Evolutionary conservation across 2,329 filamentous ascomycete genomes (phyloP).

Genomic region (Fulvia fulva): DNA sequence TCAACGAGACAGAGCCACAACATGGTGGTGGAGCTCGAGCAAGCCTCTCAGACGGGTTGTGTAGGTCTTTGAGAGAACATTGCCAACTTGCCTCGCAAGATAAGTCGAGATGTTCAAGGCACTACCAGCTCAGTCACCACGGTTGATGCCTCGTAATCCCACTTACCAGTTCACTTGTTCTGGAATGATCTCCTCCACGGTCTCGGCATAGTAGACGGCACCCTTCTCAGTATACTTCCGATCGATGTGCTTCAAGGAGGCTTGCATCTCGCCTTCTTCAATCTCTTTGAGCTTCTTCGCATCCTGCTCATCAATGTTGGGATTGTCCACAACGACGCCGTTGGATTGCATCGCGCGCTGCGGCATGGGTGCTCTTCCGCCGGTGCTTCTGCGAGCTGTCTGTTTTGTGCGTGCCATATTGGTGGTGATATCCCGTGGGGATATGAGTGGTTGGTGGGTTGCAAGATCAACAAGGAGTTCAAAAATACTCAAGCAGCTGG

Average conservation of each 20-base stretch:
- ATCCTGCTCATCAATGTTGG: slow-evolving; percentile 23
- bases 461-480: not conserved
- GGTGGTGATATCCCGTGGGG: not conserved
- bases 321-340: slow-evolving; percentile 15
- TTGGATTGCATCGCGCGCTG: slow-evolving; percentile 1
- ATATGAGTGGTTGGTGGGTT: not conserved
- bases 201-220: slow-evolving; percentile 27
- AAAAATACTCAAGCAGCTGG: not conserved
- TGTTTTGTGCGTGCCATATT: slow-evolving; percentile 16
- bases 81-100: not conserved
- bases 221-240: slow-evolving; percentile 28
- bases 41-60: slow-evolving; percentile 7
- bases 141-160: not conserved
- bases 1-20: not conserved
- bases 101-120: not conserved
- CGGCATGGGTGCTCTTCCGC: slow-evolving; percentile 3
- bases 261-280: slow-evolving; percentile 27
- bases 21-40: not conserved
- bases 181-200: slow-evolving; percentile 26
- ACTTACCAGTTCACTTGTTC: slow-evolving; percentile 26
- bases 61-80: not conserved
- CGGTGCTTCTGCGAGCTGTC: slow-evolving; percentile 15
- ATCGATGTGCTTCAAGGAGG: slow-evolving; percentile 26
- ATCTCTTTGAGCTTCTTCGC: slow-evolving; percentile 25
- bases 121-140: not conserved